Evolutionary conservation across 2,329 filamentous ascomycete species (phyloP), one percentile per base, ranked within the genome.

Genomic region (Microdochium bolleyi): DNA sequence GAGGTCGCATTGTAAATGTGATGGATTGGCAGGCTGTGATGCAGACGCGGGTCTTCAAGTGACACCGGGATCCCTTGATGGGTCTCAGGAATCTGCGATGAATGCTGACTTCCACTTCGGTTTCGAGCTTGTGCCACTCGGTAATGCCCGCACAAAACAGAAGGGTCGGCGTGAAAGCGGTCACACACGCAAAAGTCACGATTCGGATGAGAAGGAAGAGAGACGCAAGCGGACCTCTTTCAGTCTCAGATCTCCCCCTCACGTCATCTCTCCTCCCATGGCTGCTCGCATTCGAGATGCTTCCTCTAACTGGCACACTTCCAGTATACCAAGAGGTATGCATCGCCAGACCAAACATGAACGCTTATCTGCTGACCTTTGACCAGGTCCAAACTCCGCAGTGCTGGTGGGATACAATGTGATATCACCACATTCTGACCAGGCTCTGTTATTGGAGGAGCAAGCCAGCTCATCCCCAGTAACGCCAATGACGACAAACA

Each of bases 91-190:
- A 11, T 46, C 41, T 24, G 41, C 41, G 55, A 56, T 3, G 55
- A 52, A 9, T 4, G 24, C 57, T 2, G 46, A 52, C 9, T 61
- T 60, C 0, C 61, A 61, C 49, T 66, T 67, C 27, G 41, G 56
- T 1, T 66, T 65, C 30, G 59, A 59, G 41, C 59, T 67, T 19
- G 24, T 67, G 3, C 56, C 63, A 1, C 59, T 67, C 2, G 52
- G 58, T 3, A 51, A 59, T 13, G 64, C 64, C 3, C 62, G 59
- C 44, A 21, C 51, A 2, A 54, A 56, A 30, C 54, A 64, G n/a
- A 64, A 58, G 32, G 3, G 22, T n/a, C 57, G 62, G 52, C 57
- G 64, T 19, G 56, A 61, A 13, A 62, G 55, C 22, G 61, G 62
- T 1, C 55, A 59, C 21, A 60, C 54, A 1, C 58, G 64, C 9